These are phyloP conservation scores for Xylaria telfairii DNA, from an alignment of 495 filamentous ascomycete species.

Conservation along the genomic window DNA sequence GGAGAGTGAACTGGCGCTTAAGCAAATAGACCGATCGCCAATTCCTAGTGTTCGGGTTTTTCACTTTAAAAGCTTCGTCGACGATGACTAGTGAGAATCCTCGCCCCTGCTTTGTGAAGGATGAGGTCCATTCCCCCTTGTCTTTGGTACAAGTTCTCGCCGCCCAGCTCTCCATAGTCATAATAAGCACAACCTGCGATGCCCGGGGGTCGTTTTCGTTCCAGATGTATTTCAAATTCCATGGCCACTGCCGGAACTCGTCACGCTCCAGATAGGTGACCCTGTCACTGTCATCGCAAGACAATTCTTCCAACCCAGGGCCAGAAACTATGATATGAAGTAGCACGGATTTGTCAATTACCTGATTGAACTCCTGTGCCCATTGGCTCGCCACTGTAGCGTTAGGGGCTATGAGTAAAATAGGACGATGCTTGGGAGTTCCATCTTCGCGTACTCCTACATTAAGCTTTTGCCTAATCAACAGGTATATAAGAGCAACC, in stretches of 20 bases:
- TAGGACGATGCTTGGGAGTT: conserved; percentile 26
- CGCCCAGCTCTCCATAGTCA: conserved; percentile 35
- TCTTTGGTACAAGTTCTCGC: conserved; percentile 27
- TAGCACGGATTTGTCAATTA: conserved; percentile 21
- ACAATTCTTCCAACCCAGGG: conserved; percentile 15
- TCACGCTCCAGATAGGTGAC: conserved; percentile 3
- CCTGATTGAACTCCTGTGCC: conserved; percentile 30
- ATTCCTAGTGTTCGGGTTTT: conserved; percentile 23
- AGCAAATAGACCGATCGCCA: conserved; percentile 34
- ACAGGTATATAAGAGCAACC: conserved; percentile 30
- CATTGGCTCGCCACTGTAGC: conserved; percentile 34
- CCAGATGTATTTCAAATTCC: conserved; percentile 28
- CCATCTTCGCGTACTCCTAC: neutral
- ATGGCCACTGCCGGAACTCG: conserved; percentile 29
- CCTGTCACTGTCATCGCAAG: neutral
- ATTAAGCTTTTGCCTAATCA: conserved; percentile 32
- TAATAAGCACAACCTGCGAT: conserved; percentile 25
- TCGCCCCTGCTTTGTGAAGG: conserved; percentile 25
- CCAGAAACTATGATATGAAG: conserved; percentile 28
- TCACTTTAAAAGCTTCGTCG: conserved; percentile 38
- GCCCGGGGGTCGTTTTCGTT: conserved; percentile 23
- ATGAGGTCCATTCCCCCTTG: conserved; percentile 26
- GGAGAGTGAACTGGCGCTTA: conserved; percentile 33
- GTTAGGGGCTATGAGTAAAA: conserved; percentile 34
- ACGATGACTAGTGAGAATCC: conserved; percentile 37